Conservation (phyloP, 1,284 basidiomycete genomes). For the Marasmius sp. region DNA sequence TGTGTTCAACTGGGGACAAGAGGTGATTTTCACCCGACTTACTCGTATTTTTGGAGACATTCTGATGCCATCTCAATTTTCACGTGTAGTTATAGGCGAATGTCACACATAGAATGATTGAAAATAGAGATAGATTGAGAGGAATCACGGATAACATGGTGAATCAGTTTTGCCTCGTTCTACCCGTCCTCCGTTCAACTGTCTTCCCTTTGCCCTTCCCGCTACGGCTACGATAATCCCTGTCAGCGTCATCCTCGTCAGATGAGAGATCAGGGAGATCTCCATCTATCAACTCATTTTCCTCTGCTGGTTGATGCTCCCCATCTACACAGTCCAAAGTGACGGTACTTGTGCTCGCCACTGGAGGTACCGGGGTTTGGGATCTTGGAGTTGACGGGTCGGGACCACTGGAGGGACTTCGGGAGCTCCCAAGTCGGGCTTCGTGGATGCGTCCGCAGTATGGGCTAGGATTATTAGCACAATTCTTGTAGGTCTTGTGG, state of each 20-base stretch:
- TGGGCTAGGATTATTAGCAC: neutral
- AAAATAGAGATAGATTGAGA: neutral
- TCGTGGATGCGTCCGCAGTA: conserved; percentile 3
- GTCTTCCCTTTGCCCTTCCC: neutral
- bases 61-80: neutral
- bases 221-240: neutral
- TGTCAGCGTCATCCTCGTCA: neutral
- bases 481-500: conserved; percentile 3
- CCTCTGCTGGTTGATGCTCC: neutral
- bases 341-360: neutral
- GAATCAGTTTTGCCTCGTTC: neutral
- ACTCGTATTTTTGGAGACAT: too few relatives aligned
- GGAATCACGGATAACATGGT: neutral
- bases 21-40: neutral
- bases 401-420: neutral
- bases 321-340: neutral
- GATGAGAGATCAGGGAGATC: neutral
- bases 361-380: neutral
- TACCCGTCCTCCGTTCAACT: neutral
- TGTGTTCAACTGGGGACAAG: neutral
- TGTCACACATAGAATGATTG: neutral
- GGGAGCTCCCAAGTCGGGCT: neutral
- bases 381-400: neutral
- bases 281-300: neutral
- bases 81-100: neutral